Conservation (phyloP, 2,329 filamentous ascomycete genomes). For the Alternaria sp. region DNA sequence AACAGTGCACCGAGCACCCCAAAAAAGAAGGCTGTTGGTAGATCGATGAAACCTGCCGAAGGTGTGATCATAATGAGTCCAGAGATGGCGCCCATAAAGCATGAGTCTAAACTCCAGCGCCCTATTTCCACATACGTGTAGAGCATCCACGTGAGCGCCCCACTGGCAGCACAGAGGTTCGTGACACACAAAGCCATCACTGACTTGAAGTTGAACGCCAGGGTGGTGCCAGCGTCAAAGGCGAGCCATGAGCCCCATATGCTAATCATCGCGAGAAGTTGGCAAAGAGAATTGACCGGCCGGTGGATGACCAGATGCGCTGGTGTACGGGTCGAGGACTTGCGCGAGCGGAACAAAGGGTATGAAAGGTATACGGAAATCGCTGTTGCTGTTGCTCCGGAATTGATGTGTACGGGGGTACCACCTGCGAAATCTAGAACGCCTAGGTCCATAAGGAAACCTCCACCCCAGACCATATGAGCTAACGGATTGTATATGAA, state of each 20-base stretch:
- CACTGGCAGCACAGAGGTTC: constrained; percentile 57
- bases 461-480: constrained; percentile 58
- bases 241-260: constrained; percentile 62
- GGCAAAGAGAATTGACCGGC: constrained; percentile 57
- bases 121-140: constrained; percentile 53
- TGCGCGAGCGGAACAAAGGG: constrained; percentile 56
- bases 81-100: constrained; percentile 61
- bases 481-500: constrained; percentile 57
- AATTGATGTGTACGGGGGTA: constrained; percentile 46
- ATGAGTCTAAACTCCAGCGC: constrained; percentile 58
- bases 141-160: constrained; percentile 56
- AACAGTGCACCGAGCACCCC: constrained; percentile 56
- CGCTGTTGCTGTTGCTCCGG: constrained; percentile 53
- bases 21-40: constrained; percentile 58
- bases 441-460: constrained; percentile 53
- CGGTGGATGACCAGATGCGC: constrained; percentile 56
- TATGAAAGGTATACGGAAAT: constrained; percentile 60
- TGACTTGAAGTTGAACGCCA: constrained; percentile 58
- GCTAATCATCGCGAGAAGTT: constrained; percentile 57
- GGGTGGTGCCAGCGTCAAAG: constrained; percentile 59
- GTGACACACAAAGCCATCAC: constrained; percentile 59
- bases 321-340: constrained; percentile 54
- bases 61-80: constrained; percentile 62
- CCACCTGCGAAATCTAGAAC: constrained; percentile 58
- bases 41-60: constrained; percentile 57